phyloP scores from a whole-genome alignment of 202 grass and related monocot species.

The Alloteropsis angusta region DNA sequence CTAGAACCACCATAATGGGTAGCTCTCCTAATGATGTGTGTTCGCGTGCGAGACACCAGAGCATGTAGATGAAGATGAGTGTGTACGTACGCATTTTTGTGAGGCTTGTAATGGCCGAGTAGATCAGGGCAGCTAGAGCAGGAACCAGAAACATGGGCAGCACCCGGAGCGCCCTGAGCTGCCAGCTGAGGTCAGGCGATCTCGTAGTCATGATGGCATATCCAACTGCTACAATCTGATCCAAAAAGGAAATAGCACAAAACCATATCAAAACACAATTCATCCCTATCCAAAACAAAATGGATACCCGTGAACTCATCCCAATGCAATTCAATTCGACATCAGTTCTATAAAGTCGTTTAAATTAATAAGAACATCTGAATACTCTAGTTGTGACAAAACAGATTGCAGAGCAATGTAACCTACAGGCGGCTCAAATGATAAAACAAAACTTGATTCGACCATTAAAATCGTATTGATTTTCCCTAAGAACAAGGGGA shows the following conservation, averaged over 20 bases:
- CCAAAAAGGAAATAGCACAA: not conserved
- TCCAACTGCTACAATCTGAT: conserved; percentile 50
- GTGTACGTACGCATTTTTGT: conserved; percentile 59
- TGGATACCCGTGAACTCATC: not conserved
- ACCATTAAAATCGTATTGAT: not conserved
- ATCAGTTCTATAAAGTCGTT: not conserved
- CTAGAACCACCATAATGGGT: not conserved
- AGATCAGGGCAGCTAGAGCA: conserved; percentile 56
- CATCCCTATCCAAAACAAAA: not conserved
- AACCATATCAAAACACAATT: conserved; percentile 14
- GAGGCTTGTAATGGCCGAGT: conserved; percentile 55
- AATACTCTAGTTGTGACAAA: not conserved
- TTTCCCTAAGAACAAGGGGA: not conserved
- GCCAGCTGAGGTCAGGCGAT: conserved; percentile 53
- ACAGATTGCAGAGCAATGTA: not conserved
- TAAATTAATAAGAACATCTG: not conserved
- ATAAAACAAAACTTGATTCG: not conserved
- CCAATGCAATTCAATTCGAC: not conserved
- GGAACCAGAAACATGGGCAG: conserved; percentile 73
- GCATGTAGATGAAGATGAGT: not conserved
- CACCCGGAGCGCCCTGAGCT: conserved; percentile 48
- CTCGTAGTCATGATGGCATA: conserved; percentile 74
- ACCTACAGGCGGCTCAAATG: not conserved
- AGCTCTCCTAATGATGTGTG: not conserved
- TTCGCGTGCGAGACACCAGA: not conserved